Evolutionary conservation across 176 grass and related monocot genomes (phyloP), one percentile per base, ranked within the genome.

Genomic region (Oryza longistaminata): DNA sequence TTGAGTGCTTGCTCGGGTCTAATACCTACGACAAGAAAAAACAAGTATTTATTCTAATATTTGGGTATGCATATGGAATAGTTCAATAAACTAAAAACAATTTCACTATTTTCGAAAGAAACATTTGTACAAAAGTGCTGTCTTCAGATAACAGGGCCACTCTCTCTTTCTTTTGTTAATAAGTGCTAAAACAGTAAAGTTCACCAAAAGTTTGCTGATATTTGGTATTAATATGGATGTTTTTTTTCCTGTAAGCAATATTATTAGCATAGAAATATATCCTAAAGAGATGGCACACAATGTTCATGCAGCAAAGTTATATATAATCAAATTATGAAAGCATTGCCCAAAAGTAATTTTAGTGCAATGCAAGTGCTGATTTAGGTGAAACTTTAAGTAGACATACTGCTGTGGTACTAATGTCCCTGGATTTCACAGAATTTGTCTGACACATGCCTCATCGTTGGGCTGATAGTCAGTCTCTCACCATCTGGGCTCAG

Each of bases 361-460:
- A 72, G 42, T 85, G 14, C 66, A 34, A 79, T 70, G 9, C 34
- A 40, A 22, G 72, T 39, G 69, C 66, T 77, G 19, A 72, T 39
- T 52, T 19, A 66, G 58, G 66, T 83, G 5, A 40, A 68, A 84
- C 13, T n/a, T 64, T 10, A 74, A 74, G 42, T 16, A 49, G 15
- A 71, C 67, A 43, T 17, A 79, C 31, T 66, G 82, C 9, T 55
- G 19, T 81, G 48, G 27, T 83, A 16, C 55, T 31, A 77, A 64
- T 43, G 22, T 25, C 50, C 71, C 77, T 71, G 50, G n/a, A 85
- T 77, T 89, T 81, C 52, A 66, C 64, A 37, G 66, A 80, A 80
- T n/a, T 80, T 66, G 61, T 68, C 0, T 52, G 14, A 9, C 15
- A 52, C 50, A 19, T 0, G 50, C 50, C 29, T 81, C 77, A 82